Percentiles rank a stretch among this genome's conserved stretches.
These are phyloP conservation scores for Boletus tylopilopsis DNA, from an alignment of 768 basidiomycete species.

Conservation along the genomic window DNA sequence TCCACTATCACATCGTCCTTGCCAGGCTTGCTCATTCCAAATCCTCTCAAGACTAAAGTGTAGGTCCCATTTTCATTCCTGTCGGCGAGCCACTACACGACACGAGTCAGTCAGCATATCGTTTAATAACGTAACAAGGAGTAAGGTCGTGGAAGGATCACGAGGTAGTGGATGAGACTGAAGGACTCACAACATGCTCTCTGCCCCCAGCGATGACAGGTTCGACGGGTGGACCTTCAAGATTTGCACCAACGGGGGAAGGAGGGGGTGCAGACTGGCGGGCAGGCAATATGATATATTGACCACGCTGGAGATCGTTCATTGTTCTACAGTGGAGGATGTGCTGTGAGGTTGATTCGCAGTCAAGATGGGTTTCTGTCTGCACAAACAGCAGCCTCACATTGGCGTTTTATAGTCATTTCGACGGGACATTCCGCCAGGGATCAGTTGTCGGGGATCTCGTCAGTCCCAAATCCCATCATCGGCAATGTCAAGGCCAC, in stretches of 20 bases:
- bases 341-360: not conserved
- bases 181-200: not conserved
- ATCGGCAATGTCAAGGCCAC: too few species aligned
- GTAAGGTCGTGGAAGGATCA: not conserved
- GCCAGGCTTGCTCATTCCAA: accelerated
- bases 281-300: not conserved
- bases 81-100: not conserved
- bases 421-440: not conserved
- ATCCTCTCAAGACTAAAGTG: not conserved
- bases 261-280: not conserved
- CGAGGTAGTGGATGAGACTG: not conserved
- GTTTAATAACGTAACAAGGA: not conserved
- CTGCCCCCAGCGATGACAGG: not conserved
- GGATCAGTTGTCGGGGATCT: not conserved
- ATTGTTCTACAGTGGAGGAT: not conserved
- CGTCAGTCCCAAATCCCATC: too few species aligned
- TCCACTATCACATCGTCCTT: not conserved
- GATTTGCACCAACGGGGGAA: not conserved
- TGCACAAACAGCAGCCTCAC: not conserved
- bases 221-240: too few species aligned
- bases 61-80: not conserved
- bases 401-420: not conserved
- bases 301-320: not conserved
- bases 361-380: not conserved
- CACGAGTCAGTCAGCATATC: not conserved